These are phyloP conservation scores for Syzygium aromaticum DNA, from an alignment of 345 rosid species.

Conservation along the genomic window DNA sequence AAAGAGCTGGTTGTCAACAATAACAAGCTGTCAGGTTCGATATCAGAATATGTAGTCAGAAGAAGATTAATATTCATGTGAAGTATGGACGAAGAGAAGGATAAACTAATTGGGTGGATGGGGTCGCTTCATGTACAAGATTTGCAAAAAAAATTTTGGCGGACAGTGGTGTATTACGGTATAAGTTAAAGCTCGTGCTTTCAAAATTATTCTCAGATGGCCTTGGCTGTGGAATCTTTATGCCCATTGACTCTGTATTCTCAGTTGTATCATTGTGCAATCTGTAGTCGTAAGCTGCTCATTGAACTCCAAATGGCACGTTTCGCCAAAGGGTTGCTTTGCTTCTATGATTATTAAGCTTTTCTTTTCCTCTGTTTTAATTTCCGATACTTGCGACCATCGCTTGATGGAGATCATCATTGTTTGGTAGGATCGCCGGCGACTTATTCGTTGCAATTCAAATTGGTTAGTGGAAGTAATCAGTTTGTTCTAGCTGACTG, in stretches of 20 bases:
- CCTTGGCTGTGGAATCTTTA: background rate
- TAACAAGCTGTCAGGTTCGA: background rate
- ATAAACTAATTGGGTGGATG: background rate
- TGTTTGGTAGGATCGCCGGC: background rate
- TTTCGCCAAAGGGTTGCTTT: background rate
- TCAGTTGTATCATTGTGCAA: background rate
- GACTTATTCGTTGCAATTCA: background rate
- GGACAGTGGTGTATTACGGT: background rate
- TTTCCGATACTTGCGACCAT: background rate
- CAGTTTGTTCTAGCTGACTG: background rate
- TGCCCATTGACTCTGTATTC: background rate
- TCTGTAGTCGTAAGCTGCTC: background rate
- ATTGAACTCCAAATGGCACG: background rate
- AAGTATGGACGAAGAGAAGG: background rate
- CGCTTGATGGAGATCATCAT: background rate
- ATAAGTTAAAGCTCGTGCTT: background rate
- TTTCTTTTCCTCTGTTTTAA: background rate
- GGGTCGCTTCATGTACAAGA: background rate
- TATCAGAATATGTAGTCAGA: background rate
- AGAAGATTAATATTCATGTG: background rate
- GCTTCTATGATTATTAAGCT: background rate
- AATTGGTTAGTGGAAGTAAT: background rate
- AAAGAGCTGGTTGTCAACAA: background rate
- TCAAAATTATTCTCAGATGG: background rate
- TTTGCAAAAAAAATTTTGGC: background rate